These are phyloP conservation scores for Cryptococcus neoformans DNA, from an alignment of 1,284 basidiomycete species.

Conservation along the genomic window DNA sequence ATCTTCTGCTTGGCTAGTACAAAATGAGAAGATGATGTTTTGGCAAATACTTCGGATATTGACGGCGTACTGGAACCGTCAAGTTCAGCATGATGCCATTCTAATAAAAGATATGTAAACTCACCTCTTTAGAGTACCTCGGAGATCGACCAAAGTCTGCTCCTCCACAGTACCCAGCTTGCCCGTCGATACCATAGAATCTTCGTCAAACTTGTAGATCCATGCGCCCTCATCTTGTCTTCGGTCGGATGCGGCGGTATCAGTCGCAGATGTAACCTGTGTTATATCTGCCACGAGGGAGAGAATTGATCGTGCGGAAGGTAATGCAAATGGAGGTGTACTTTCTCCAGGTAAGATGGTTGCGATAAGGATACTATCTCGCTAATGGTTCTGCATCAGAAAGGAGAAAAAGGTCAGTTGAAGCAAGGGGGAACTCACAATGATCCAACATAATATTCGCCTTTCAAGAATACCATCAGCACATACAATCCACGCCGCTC, in stretches of 20 bases:
- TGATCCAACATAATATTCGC: slow-evolving; percentile 25
- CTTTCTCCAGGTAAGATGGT: slow-evolving; percentile 9
- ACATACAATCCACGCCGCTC: slow-evolving; percentile 9
- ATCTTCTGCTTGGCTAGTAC: slow-evolving; percentile 19
- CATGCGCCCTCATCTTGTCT: background rate
- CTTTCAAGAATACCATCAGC: slow-evolving; percentile 2
- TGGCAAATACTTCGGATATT: slow-evolving; percentile 25
- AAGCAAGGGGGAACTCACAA: slow-evolving; percentile 21
- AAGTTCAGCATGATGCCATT: background rate
- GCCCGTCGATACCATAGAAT: background rate
- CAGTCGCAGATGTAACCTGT: background rate
- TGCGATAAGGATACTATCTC: slow-evolving; percentile 27
- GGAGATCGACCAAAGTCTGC: slow-evolving; percentile 11
- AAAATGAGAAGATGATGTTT: slow-evolving; percentile 21
- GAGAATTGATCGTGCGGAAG: slow-evolving; percentile 1
- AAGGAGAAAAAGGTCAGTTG: background rate
- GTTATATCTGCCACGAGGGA: slow-evolving; percentile 3
- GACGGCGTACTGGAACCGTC: slow-evolving; percentile 3
- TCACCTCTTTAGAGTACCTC: slow-evolving; percentile 14
- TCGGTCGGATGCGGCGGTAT: too few relatives aligned
- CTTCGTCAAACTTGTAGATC: background rate
- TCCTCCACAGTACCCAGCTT: slow-evolving; percentile 13
- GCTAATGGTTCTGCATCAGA: slow-evolving; percentile 12
- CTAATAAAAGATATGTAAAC: background rate
- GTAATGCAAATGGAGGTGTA: slow-evolving; percentile 2